These are phyloP conservation scores for Glonium stellatum DNA, from an alignment of 495 filamentous ascomycete genomes.

Conservation along the genomic window DNA sequence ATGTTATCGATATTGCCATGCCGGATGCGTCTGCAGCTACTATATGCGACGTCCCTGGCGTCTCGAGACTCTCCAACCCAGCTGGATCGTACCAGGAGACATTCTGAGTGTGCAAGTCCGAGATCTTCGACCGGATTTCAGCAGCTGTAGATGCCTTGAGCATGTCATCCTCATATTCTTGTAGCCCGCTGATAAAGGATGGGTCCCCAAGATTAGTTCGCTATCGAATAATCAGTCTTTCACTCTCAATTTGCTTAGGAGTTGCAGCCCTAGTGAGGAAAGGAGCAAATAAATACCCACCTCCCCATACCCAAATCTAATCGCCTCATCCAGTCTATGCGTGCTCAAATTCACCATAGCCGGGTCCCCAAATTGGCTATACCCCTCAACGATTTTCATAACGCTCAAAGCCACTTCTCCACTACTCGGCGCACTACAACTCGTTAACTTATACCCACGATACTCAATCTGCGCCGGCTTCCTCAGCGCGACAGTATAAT, in stretches of 20 bases:
- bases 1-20: conserved; percentile 65
- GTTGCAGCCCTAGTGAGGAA: too few relatives aligned
- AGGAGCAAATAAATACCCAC: conserved; percentile 29
- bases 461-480: conserved; percentile 61
- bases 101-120: conserved; percentile 59
- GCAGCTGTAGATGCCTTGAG: conserved; percentile 51
- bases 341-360: conserved; percentile 55
- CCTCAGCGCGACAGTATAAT: conserved; percentile 59
- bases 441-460: conserved; percentile 59
- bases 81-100: conserved; percentile 63
- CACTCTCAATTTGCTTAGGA: not conserved
- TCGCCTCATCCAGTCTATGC: conserved; percentile 78
- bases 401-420: conserved; percentile 65
- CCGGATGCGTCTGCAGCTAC: conserved; percentile 62
- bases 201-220: conserved; percentile 71
- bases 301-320: conserved; percentile 77
- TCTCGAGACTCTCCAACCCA: conserved; percentile 54
- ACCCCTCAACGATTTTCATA: conserved; percentile 74
- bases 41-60: conserved; percentile 71
- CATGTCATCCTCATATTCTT: conserved; percentile 60
- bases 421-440: conserved; percentile 63
- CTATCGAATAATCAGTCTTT: conserved; percentile 29
- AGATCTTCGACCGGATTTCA: conserved; percentile 58
- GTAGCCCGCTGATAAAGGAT: conserved; percentile 55
- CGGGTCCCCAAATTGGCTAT: conserved; percentile 49